Base-by-base conservation (phyloP, 169 alveolate species). In the Plasmodium berghei region DNA sequence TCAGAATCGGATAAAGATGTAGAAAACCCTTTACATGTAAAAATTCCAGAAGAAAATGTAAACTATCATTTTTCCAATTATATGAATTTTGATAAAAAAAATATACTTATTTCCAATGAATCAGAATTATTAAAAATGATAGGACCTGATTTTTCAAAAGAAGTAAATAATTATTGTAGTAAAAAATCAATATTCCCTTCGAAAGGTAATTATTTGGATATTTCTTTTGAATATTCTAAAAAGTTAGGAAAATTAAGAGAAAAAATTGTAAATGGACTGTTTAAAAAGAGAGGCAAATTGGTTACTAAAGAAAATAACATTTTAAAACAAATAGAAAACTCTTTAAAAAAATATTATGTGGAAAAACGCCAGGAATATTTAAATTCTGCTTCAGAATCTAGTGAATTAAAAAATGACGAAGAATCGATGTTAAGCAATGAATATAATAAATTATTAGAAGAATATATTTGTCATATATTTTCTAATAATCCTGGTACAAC, bases 401-500 rank as follows among this genome's bases (percentile, higher is more conserved):
- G 69, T 72, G 10, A 24, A 5, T 67, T 83, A n/a, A 20, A 52
- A 70, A 20, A 83, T 83, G 73, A 59, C 14, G 20, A 83, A 16
- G 20, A 9, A 16, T 46, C 67, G 14, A 67, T 63, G 18, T 58
- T 83, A 83, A 66, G 58, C 48, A 45, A 67, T 3, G 56, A 83
- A 28, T 83, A 69, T 56, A 83, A 83, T 55, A 83, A 67, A 40
- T 42, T 66, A 20, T 52, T 83, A 28, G 42, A 52, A 69, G 67
- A 83, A 56, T 83, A 83, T 26, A 70, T 69, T 40, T 83, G 90
- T 26, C 90, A 83, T 24, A 34, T 83, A 83, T 58, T 83, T 83
- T 34, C 70, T 10, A 69, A 69, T 18, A 83, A 83, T 48, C 90
- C 90, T 14, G 90, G 90, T 1, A 16, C 1, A 40, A 66, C 55